Percentiles rank a stretch among this genome's conserved stretches.
These are phyloP conservation scores for Penicillium glabrum DNA, from an alignment of 2,329 filamentous ascomycete genomes.

Conservation along the genomic window DNA sequence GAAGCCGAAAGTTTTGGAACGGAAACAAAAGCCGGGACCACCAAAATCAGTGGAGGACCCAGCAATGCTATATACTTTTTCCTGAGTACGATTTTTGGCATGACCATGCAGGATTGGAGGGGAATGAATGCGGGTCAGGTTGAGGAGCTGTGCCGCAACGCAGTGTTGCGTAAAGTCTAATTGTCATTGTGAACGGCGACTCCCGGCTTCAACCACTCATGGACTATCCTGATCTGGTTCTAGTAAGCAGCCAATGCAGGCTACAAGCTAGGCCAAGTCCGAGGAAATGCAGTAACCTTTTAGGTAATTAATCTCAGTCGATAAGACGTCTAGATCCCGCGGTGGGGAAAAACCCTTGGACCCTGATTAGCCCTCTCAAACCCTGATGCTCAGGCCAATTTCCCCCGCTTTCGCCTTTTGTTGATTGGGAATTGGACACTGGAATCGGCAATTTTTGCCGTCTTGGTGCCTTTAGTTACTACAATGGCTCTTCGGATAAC, in stretches of 20 bases:
- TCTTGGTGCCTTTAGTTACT: not conserved
- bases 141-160: not conserved
- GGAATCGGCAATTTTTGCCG: not conserved
- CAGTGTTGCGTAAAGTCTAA: not conserved
- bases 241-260: conserved; percentile 1
- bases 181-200: conserved; percentile 1
- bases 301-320: conserved; percentile 18
- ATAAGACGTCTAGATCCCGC: conserved; percentile 6
- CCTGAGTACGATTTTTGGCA: not conserved
- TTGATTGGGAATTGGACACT: not conserved
- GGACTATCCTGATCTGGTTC: conserved; percentile 1
- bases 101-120: not conserved
- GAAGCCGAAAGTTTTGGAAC: not conserved
- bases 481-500: not conserved
- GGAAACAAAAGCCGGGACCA: not conserved
- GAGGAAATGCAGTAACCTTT: conserved; percentile 10
- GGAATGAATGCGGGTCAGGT: not conserved
- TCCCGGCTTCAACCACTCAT: conserved; percentile 1
- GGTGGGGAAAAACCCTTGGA: not conserved
- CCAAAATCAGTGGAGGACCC: not conserved
- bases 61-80: not conserved
- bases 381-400: not conserved
- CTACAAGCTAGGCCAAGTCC: conserved; percentile 9
- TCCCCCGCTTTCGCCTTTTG: not conserved
- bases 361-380: not conserved